These are phyloP conservation scores for Ascocoryne sarcoides DNA, from an alignment of 2,329 filamentous ascomycete genomes.

Conservation along the genomic window DNA sequence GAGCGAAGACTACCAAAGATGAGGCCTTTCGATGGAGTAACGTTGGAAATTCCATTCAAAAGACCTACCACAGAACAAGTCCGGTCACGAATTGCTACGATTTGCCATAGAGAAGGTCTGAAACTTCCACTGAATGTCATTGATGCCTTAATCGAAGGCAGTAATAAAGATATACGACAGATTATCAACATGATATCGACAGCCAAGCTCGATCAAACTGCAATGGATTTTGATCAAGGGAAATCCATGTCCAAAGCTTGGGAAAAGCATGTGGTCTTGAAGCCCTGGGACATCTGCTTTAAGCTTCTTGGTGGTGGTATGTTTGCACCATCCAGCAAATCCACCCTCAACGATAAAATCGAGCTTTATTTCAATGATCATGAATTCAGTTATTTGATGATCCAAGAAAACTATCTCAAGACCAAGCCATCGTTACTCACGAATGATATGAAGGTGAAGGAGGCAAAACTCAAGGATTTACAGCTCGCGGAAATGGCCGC, in stretches of 20 bases:
- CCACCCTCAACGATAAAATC: conserved; percentile 92
- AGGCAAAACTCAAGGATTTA: conserved; percentile 71
- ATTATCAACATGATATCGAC: conserved; percentile 98
- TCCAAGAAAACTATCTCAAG: conserved; percentile 93
- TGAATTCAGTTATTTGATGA: conserved; percentile 94
- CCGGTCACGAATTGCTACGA: conserved; percentile 85
- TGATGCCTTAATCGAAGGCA: conserved; percentile 91
- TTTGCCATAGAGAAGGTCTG: conserved; percentile 83
- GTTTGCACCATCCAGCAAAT: conserved; percentile 74
- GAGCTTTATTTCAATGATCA: conserved; percentile 99
- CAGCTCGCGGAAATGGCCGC: conserved; percentile 83
- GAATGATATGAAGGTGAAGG: conserved; percentile 36
- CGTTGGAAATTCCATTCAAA: conserved; percentile 78
- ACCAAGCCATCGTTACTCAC: conserved; percentile 64
- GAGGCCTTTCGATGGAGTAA: conserved; percentile 89
- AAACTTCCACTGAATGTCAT: conserved; percentile 77
- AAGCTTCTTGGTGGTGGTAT: conserved; percentile 85
- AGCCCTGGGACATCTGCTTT: conserved; percentile 95
- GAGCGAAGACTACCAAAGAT: conserved; percentile 90
- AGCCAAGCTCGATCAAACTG: conserved; percentile 74
- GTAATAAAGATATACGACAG: conserved; percentile 90
- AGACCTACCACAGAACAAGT: conserved; percentile 88
- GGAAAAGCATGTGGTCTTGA: conserved; percentile 95
- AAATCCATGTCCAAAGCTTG: conserved; percentile 95
- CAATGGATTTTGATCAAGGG: conserved; percentile 74